Conservation (phyloP, 148 eudicot species). For the Hydrangea macrophylla region DNA sequence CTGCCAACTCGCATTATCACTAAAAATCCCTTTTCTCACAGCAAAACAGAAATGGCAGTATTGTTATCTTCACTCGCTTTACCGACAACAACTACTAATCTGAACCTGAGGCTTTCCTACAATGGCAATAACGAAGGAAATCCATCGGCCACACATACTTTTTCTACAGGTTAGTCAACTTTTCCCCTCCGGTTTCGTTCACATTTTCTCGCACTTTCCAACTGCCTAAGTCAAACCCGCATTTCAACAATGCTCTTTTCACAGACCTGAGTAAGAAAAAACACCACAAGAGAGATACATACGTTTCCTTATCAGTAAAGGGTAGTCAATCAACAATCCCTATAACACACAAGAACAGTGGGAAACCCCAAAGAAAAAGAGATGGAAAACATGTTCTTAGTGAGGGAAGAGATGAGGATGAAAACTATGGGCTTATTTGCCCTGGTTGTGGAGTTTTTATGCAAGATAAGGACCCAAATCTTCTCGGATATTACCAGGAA, state of each 20-base stretch:
- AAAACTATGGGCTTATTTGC: conserved; percentile 59
- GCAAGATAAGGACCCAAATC: conserved; percentile 82
- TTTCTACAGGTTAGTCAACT: conserved; percentile 32
- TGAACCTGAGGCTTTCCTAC: conserved; percentile 13
- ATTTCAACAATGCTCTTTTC: conserved; percentile 9
- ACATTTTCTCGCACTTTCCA: conserved; percentile 9
- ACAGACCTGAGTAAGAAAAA: conserved; percentile 36
- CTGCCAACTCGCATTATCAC: neutral
- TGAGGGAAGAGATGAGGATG: conserved; percentile 90
- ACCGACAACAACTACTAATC: conserved; percentile 31
- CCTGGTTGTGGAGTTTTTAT: conserved; percentile 98
- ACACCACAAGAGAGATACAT: conserved; percentile 22
- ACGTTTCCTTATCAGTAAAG: conserved; percentile 46
- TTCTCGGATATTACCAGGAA: conserved; percentile 73
- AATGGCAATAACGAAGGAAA: conserved; percentile 16
- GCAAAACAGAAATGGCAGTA: conserved; percentile 33
- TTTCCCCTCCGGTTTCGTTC: neutral
- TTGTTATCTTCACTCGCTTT: conserved; percentile 37
- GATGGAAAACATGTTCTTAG: conserved; percentile 51
- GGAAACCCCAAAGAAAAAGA: conserved; percentile 34
- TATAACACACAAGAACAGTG: conserved; percentile 30
- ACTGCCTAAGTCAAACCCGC: conserved; percentile 8
- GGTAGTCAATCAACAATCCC: conserved; percentile 35
- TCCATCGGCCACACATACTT: conserved; percentile 17
- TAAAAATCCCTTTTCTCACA: neutral